phyloP scores from a whole-genome alignment of 116 monocot genomes.

The Dioscorea cayenensis region DNA sequence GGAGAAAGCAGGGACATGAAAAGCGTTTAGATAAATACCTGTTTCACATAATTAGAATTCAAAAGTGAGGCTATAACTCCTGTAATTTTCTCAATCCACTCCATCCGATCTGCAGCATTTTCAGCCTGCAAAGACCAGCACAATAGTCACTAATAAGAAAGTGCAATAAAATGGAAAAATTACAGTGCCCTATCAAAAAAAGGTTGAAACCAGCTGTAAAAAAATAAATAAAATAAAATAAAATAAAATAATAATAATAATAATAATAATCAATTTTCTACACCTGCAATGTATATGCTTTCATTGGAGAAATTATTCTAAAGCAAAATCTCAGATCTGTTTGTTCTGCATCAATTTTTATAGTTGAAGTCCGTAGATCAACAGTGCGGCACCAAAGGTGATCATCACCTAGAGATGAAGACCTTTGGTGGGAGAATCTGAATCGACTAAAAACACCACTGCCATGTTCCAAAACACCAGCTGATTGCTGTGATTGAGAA shows the following conservation, averaged over 20 bases:
- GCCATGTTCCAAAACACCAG: slow-evolving; percentile 33
- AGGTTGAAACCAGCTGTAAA: neutral
- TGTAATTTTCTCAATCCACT: slow-evolving; percentile 94
- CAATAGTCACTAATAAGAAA: neutral
- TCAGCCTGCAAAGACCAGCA: slow-evolving; percentile 56
- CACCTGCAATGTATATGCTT: slow-evolving; percentile 87
- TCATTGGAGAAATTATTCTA: slow-evolving; percentile 85
- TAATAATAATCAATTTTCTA: neutral
- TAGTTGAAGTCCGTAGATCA: slow-evolving; percentile 85
- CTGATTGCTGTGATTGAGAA: slow-evolving; percentile 35
- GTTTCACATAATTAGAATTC: slow-evolving; percentile 50
- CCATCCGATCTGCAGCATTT: slow-evolving; percentile 69
- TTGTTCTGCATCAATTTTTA: slow-evolving; percentile 92
- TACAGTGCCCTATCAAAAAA: neutral
- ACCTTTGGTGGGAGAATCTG: slow-evolving; percentile 37
- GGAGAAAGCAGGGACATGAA: too few species aligned
- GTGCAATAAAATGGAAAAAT: neutral
- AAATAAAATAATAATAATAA: neutral
- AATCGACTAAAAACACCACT: slow-evolving; percentile 49
- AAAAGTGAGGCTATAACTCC: slow-evolving; percentile 87
- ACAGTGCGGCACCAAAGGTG: slow-evolving; percentile 54
- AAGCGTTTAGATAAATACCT: slow-evolving; percentile 27
- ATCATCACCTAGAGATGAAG: slow-evolving; percentile 51
- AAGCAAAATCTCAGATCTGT: slow-evolving; percentile 91
- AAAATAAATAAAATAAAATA: too few species aligned